Conservation (phyloP, 2,329 filamentous ascomycete species). For the Clarireedia homoeocarpa region DNA sequence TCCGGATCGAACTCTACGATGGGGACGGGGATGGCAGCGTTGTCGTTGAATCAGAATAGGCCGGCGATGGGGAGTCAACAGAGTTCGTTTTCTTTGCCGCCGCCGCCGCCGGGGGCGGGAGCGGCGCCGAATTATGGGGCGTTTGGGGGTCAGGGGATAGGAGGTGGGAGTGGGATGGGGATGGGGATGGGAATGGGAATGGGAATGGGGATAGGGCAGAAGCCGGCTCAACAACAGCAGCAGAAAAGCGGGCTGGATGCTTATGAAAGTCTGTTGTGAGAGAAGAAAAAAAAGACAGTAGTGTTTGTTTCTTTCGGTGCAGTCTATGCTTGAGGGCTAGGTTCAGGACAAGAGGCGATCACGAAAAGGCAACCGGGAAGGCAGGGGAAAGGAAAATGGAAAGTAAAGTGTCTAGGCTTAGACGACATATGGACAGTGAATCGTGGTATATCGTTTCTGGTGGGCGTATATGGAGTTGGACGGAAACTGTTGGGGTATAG, state of each 20-base stretch:
- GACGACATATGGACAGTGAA: too few species aligned
- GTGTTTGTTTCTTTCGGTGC: not conserved
- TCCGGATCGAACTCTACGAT: too few species aligned
- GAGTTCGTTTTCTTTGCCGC: conserved; percentile 28
- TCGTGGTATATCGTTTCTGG: too few species aligned
- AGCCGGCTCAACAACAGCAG: conserved; percentile 21
- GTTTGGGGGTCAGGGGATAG: conserved; percentile 24
- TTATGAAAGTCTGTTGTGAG: conserved; percentile 47
- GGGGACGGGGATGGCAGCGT: not conserved
- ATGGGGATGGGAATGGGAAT: conserved; percentile 20
- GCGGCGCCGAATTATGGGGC: conserved; percentile 13
- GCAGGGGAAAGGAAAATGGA: not conserved
- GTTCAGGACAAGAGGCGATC: not conserved
- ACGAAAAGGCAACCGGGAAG: not conserved
- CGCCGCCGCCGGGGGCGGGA: conserved; percentile 18
- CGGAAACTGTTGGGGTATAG: too few species aligned
- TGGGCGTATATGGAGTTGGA: too few species aligned
- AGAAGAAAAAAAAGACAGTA: conserved; percentile 4
- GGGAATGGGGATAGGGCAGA: conserved; percentile 7
- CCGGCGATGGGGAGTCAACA: not conserved
- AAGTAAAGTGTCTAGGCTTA: not conserved
- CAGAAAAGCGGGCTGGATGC: conserved; percentile 42
- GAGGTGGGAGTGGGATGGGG: conserved; percentile 4
- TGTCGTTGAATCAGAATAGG: not conserved
- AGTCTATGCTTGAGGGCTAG: too few species aligned